Evolutionary conservation across 306 rosid genomes (phyloP).

Genomic region (Gynostemma pentaphyllum): DNA sequence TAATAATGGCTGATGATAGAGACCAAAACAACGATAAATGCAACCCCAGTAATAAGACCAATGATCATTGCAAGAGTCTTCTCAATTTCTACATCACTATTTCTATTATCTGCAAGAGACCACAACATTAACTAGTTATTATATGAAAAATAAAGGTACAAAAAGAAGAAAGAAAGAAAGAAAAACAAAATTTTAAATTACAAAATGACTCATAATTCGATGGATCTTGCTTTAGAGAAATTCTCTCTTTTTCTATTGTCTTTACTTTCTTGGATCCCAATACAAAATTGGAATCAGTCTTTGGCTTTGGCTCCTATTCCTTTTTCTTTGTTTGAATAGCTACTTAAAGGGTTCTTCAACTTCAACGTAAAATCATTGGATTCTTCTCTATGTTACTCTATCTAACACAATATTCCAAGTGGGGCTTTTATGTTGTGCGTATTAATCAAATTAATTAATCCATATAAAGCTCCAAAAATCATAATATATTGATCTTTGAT

Average conservation of each 20-base stretch:
- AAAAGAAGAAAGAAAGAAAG: background rate
- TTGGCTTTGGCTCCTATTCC: too few relatives aligned
- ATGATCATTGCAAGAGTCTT: constrained; percentile 11
- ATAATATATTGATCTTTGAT: too few relatives aligned
- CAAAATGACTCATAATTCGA: background rate
- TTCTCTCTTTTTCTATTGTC: background rate
- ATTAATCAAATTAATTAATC: too few relatives aligned
- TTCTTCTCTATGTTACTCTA: too few relatives aligned
- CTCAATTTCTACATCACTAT: constrained; percentile 36
- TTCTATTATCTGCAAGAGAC: background rate
- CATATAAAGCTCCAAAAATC: too few relatives aligned
- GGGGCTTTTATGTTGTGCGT: too few relatives aligned
- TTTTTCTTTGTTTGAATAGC: too few relatives aligned
- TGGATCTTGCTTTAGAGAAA: background rate
- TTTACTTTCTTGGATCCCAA: background rate
- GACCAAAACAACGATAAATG: constrained; percentile 8
- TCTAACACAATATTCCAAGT: too few relatives aligned
- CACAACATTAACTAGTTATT: background rate
- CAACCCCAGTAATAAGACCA: constrained; percentile 13
- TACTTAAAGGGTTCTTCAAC: too few relatives aligned
- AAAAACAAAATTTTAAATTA: too few relatives aligned
- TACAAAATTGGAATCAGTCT: background rate
- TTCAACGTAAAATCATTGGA: background rate
- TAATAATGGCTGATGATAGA: constrained; percentile 14
- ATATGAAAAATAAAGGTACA: background rate